phyloP scores from a whole-genome alignment of 441 rosid genomes.

The Syzygium syzygioides region DNA sequence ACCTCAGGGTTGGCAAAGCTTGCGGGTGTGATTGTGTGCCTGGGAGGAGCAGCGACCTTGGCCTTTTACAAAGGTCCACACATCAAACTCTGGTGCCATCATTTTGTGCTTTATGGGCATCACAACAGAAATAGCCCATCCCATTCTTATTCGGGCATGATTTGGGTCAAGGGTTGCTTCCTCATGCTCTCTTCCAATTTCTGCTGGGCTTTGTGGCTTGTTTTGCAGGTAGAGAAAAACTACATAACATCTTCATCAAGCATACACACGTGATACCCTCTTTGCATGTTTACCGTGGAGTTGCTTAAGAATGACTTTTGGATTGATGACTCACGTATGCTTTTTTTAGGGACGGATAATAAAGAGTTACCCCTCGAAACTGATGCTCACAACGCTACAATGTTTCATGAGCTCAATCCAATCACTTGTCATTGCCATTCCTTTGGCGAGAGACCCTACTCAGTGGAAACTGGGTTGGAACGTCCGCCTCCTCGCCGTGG shows the following conservation, averaged over 20 bases:
- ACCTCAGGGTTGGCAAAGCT: slow-evolving; percentile 59
- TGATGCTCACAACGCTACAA: slow-evolving; percentile 68
- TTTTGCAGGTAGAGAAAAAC: slow-evolving; percentile 49
- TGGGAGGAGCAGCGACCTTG: slow-evolving; percentile 53
- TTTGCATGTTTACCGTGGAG: not conserved
- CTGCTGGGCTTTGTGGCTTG: slow-evolving; percentile 78
- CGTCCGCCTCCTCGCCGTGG: slow-evolving; percentile 62
- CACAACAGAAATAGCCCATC: slow-evolving; percentile 9
- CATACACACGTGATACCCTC: not conserved
- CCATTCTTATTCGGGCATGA: slow-evolving; percentile 31
- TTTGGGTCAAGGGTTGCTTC: slow-evolving; percentile 82
- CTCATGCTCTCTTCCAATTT: slow-evolving; percentile 67
- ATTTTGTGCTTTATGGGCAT: slow-evolving; percentile 10
- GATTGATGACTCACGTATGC: not conserved
- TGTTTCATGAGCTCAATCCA: slow-evolving; percentile 76
- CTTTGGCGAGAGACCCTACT: slow-evolving; percentile 52
- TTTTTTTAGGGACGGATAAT: slow-evolving; percentile 37
- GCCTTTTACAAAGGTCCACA: slow-evolving; percentile 76
- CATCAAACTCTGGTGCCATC: slow-evolving; percentile 35
- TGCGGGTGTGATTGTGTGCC: slow-evolving; percentile 51
- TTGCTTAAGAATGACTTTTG: not conserved
- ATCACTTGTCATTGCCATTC: slow-evolving; percentile 65
- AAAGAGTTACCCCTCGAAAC: slow-evolving; percentile 71
- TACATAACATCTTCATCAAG: not conserved
- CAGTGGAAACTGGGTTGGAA: slow-evolving; percentile 85